Evolutionary conservation across 768 basidiomycete genomes (phyloP).

Genomic region (Royoungia palumana): DNA sequence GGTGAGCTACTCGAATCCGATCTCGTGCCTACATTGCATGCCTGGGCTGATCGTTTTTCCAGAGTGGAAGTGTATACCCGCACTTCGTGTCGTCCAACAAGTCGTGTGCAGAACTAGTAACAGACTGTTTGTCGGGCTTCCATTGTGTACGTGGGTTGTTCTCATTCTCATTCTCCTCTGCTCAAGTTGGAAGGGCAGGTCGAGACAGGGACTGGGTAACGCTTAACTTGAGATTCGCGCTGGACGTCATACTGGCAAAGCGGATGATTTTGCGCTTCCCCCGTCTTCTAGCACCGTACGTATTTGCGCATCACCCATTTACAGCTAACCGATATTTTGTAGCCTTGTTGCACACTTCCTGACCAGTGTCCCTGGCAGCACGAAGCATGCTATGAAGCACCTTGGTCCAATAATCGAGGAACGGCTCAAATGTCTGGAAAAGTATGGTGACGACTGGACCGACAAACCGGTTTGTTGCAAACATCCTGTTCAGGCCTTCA

Average conservation of each 20-base stretch:
- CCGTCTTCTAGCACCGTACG: too few relatives aligned
- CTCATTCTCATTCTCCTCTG: background rate
- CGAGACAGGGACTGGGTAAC: too few relatives aligned
- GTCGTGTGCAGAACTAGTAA: slow-evolving; percentile 34
- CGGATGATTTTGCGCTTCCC: too few relatives aligned
- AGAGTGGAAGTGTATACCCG: slow-evolving; percentile 40
- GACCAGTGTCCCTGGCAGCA: too few relatives aligned
- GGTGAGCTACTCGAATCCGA: slow-evolving; percentile 18
- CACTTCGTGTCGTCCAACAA: slow-evolving; percentile 22
- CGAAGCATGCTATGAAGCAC: slow-evolving; percentile 1
- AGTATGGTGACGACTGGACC: slow-evolving; percentile 25
- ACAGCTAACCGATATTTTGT: too few relatives aligned
- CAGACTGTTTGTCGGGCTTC: slow-evolving; percentile 42
- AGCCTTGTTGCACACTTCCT: too few relatives aligned
- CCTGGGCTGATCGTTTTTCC: background rate
- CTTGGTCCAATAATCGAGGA: slow-evolving; percentile 31
- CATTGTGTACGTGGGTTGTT: slow-evolving; percentile 36
- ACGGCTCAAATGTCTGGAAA: slow-evolving; percentile 18
- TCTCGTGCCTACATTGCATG: too few relatives aligned
- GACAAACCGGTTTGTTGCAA: slow-evolving; percentile 37
- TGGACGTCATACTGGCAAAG: too few relatives aligned
- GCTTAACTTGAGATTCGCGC: too few relatives aligned
- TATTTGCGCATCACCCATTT: slow-evolving; percentile 22
- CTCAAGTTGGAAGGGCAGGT: background rate
- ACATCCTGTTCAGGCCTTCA: too few relatives aligned